Percentiles rank a stretch among this genome's conserved stretches.
phyloP scores from a whole-genome alignment of 805 yeast species.

The Starmerella kuoi region DNA sequence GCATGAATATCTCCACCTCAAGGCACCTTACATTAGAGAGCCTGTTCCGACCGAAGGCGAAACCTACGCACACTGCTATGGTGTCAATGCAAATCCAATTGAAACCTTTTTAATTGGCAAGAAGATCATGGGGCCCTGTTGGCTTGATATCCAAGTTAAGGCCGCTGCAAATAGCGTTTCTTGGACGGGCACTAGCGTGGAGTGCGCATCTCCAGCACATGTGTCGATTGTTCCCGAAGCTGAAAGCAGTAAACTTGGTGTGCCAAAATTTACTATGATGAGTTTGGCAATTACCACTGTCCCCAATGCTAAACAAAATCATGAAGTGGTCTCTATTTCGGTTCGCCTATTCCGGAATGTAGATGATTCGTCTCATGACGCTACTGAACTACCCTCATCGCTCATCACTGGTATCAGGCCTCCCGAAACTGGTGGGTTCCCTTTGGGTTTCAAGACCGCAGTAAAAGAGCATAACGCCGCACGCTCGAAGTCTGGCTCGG shows the following conservation, averaged over 20 bases:
- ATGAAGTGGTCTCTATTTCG: conserved; percentile 78
- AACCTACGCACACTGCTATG: conserved; percentile 69
- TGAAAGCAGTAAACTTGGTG: conserved; percentile 23
- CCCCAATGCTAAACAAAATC: conserved; percentile 60
- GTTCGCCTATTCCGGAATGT: conserved; percentile 59
- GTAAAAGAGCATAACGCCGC: conserved; percentile 34
- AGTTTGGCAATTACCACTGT: conserved; percentile 70
- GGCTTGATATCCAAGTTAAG: conserved; percentile 69
- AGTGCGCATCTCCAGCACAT: conserved; percentile 30
- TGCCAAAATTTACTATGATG: conserved; percentile 62
- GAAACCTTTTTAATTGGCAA: conserved; percentile 76
- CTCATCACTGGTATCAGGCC: conserved; percentile 71
- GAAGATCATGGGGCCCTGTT: conserved; percentile 93
- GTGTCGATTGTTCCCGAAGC: conserved; percentile 34
- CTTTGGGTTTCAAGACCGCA: conserved; percentile 58
- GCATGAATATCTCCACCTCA: conserved; percentile 64
- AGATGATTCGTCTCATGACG: conserved; percentile 49
- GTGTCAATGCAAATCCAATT: conserved; percentile 58
- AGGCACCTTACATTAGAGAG: conserved; percentile 49
- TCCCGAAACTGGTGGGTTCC: conserved; percentile 40
- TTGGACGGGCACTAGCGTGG: conserved; percentile 58
- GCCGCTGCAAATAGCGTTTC: conserved; percentile 54
- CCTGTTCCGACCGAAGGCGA: conserved; percentile 39
- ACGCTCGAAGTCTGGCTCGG: conserved; percentile 26
- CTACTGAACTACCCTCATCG: conserved; percentile 47